Percentiles rank a stretch among this genome's conserved stretches.
Conservation (phyloP, 345 rosid genomes). For the Euphorbia pulcherrima region DNA sequence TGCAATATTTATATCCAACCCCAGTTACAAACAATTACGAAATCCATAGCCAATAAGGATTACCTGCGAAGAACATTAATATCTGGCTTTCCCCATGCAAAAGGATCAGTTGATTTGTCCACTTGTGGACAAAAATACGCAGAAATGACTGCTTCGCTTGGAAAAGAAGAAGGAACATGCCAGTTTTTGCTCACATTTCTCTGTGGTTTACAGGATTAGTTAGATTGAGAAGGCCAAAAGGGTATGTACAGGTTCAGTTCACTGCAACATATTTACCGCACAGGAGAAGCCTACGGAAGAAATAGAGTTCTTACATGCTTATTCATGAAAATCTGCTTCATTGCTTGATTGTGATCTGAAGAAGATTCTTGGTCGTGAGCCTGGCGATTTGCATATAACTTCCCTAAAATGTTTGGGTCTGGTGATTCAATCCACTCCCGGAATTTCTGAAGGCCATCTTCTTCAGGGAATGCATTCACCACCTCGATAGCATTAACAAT, state of each 20-base stretch:
- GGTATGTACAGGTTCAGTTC: not conserved
- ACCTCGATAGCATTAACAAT: conserved; percentile 98
- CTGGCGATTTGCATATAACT: conserved; percentile 27
- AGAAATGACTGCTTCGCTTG: conserved; percentile 77
- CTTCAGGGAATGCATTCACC: conserved; percentile 87
- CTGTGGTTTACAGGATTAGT: conserved; percentile 33
- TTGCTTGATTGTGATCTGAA: conserved; percentile 35
- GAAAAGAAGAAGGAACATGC: conserved; percentile 86
- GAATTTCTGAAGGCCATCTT: conserved; percentile 78
- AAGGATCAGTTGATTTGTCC: conserved; percentile 81
- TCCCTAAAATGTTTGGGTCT: conserved; percentile 84
- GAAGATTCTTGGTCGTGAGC: conserved; percentile 28
- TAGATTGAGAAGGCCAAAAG: conserved; percentile 1
- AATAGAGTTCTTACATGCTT: conserved; percentile 54
- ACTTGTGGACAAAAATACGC: conserved; percentile 87
- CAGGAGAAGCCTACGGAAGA: conserved; percentile 13
- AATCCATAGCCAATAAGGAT: conserved; percentile 19
- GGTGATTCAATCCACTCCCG: conserved; percentile 98
- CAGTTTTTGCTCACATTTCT: conserved; percentile 99
- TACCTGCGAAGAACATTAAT: conserved; percentile 69
- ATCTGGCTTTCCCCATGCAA: conserved; percentile 96
- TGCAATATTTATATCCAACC: conserved; percentile 7
- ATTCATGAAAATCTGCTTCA: conserved; percentile 73
- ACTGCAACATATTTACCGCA: not conserved
- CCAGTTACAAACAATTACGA: not conserved